Evolutionary conservation across 768 basidiomycete genomes (phyloP).

Genomic region (Lentinula sp.): DNA sequence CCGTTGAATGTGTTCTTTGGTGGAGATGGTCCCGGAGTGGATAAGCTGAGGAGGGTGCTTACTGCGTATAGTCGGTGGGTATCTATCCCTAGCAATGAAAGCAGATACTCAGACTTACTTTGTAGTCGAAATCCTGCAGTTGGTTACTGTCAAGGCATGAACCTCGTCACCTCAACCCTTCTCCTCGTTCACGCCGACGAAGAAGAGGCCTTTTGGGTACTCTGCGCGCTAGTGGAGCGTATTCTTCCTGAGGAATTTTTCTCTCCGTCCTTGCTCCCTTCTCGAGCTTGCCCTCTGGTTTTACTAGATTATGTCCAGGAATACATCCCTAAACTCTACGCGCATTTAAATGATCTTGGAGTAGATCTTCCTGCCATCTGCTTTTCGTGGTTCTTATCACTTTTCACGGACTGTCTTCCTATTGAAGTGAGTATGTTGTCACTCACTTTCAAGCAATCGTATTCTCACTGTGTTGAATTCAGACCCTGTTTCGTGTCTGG

Average conservation of each 20-base stretch:
- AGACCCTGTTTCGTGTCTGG: constrained; percentile 96
- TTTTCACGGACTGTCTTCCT: constrained; percentile 94
- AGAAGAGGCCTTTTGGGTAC: constrained; percentile 96
- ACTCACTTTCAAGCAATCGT: background rate
- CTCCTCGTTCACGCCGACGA: constrained; percentile 91
- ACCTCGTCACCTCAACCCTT: constrained; percentile 91
- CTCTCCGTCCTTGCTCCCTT: constrained; percentile 86
- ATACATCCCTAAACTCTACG: constrained; percentile 63
- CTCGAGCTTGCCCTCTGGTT: constrained; percentile 89
- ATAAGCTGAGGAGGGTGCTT: constrained; percentile 85
- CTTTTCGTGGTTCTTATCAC: constrained; percentile 96
- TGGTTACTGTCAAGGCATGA: constrained; percentile 95
- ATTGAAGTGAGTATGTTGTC: constrained; percentile 61
- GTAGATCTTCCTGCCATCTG: constrained; percentile 92
- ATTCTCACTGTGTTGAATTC: constrained; percentile 2
- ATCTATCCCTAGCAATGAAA: background rate
- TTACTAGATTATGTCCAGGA: constrained; percentile 84
- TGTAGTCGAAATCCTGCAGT: constrained; percentile 83
- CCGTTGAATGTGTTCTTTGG: constrained; percentile 96
- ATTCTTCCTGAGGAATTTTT: constrained; percentile 92
- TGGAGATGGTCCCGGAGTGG: constrained; percentile 90
- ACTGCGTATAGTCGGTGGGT: constrained; percentile 87
- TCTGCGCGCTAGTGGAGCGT: constrained; percentile 81
- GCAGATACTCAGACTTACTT: background rate
- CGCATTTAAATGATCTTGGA: constrained; percentile 72